Base-by-base conservation (phyloP, 805 yeast species). In the Candida piceae region DNA sequence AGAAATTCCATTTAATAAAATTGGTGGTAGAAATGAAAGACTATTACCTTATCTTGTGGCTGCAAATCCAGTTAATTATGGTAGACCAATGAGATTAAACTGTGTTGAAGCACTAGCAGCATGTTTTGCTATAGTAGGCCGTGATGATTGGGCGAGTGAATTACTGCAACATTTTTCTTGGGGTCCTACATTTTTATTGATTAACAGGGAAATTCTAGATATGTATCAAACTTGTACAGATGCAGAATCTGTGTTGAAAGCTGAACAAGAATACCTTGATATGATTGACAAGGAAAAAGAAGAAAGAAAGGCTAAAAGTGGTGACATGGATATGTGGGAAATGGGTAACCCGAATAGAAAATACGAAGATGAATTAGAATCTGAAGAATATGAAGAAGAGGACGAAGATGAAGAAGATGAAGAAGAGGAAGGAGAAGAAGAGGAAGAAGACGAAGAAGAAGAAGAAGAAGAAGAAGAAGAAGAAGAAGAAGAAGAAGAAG, bases 51-150 rank as follows among this genome's bases (percentile, higher is more conserved):
- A 90, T 51, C 65, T 93, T 32, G 88, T 93, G 8, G 97, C 97
- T 5, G 96, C 97, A 0, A 93, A 93, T 57, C 95, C 96, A 21
- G 97, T 94, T 7, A 93, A 93, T 60, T 93, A 93, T 52, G 98
- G 98, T 5, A 73, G 83, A 50, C 97, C 98, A 0, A 89, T 97
- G 97, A 75, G 80, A 50, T 66, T 93, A 39, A 93, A 93, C 61
- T 93, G 98, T 60, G 98, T 87, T 5, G 98, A 93, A 58, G 98
- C 98, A 0, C 64, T 93, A 27, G 98, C 98, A 2, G 97, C 98
- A 0, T 87, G 96, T 53, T 83, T 93, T 55, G 95, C 95, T 1
- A 89, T 93, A 39, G 90, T 88, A 2, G 97, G 97, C 0, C 89
- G 78, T 46, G 64, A 66, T 30, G 97, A 89, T 46, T 87, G 94